These are phyloP conservation scores for Gymnopus androsaceus DNA, from an alignment of 1,284 basidiomycete species.

Conservation along the genomic window DNA sequence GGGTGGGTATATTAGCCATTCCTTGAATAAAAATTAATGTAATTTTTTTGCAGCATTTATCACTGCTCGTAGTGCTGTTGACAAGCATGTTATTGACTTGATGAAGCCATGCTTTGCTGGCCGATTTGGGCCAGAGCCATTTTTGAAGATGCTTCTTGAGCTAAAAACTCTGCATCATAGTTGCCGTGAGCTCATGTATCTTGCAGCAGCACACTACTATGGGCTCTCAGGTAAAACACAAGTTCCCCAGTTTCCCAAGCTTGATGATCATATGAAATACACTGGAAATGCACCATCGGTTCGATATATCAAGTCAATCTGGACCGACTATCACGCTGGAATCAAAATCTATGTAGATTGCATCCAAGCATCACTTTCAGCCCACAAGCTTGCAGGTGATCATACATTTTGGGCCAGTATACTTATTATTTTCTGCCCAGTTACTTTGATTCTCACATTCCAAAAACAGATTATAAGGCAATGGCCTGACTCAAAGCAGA, in stretches of 20 bases:
- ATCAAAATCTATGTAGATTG: constrained; percentile 17
- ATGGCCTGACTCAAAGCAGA: constrained; percentile 3
- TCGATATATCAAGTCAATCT: constrained; percentile 16
- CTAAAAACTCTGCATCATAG: constrained; percentile 13
- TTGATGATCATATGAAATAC: constrained; percentile 10
- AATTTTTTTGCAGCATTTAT: constrained; percentile 18
- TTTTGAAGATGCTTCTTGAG: constrained; percentile 16
- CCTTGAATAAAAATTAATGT: no score
- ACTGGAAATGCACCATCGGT: constrained; percentile 13
- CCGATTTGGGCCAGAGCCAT: constrained; percentile 21
- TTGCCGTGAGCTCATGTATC: constrained; percentile 17
- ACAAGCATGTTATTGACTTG: constrained; percentile 15
- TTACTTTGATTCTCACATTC: background rate
- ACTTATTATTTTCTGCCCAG: no score
- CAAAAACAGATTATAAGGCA: background rate
- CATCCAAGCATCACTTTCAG: constrained; percentile 11
- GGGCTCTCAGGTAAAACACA: background rate
- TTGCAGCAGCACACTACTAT: background rate
- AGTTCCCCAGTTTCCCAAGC: constrained; percentile 11
- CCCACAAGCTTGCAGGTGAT: constrained; percentile 10
- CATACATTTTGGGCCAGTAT: constrained; percentile 15
- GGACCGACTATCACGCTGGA: constrained; percentile 8
- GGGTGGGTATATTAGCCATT: constrained; percentile 1
- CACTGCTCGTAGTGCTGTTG: constrained; percentile 16
- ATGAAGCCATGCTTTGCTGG: constrained; percentile 16